Base-by-base conservation (phyloP, 768 basidiomycete genomes). In the Hysterangium stoloniferum region DNA sequence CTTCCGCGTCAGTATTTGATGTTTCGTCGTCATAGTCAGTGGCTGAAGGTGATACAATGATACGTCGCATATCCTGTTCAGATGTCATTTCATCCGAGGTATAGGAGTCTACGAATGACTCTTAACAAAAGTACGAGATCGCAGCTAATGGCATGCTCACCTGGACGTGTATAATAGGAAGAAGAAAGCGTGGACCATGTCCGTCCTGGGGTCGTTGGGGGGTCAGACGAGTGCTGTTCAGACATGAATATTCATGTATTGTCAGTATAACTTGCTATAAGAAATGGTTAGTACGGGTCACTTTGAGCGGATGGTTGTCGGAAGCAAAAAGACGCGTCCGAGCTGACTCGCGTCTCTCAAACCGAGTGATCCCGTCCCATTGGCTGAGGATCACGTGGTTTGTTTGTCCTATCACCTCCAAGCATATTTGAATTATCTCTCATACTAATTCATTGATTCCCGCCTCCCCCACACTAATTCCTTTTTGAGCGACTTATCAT, bases 21-120 rank as follows among this genome's bases (percentile, higher is more conserved):
- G 19, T 34, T 11, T 54, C 53, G 9, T 73, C 75, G 52, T 76
- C 86, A 35, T 79, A 75, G 58, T 84, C 76, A 2, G 79, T 76
- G 58, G 67, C 68, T 4, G 72, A 61, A 32, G 81, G 80, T 4
- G 82, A 82, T 28, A 81, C 67, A 37, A 68, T 66, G 52, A 79
- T 66, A 29, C 80, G 73, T 31, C 79, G 72, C 69, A 76, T 77
- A 52, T 66, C 68, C 20, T 63, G 66, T 22, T 67, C 66, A 3
- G 78, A 71, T 24, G 77, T 69, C 41, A 69, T 71, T 36, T 71
- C 66, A 1, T 72, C 71, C 52, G 59, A 52, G 19, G 48, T 24
- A 44, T 51, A 52, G 27, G 58, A 53, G 24, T 60, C 53, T 25
- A 49, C 46, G 15, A 17, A 28, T 12, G 11, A n/a, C n/a, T n/a